Base-by-base conservation (phyloP, 108 stramenopile genomes). In the Licmophora abbreviata region DNA sequence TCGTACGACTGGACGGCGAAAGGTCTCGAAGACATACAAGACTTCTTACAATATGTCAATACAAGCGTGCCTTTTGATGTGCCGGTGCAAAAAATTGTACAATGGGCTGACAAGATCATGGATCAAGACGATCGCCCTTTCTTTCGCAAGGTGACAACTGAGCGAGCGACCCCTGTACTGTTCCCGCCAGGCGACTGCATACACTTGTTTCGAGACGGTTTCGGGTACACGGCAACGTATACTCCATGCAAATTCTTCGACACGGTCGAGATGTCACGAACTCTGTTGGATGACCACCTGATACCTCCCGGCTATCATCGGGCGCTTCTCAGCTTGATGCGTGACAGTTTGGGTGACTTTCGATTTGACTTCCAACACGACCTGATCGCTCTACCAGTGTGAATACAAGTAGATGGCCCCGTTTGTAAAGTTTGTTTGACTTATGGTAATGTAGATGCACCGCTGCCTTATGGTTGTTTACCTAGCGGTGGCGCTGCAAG, bases 211-310 rank as follows among this genome's bases (percentile, higher is more conserved):
- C 71, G 84, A 4, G 83, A 92, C 51, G 89, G 89, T 1, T 61
- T 63, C 46, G 79, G 84, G 7, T 56, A 80, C 14, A 44, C 69
- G 22, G 82, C 79, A n/a, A 64, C 72, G n/a, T 77, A 83, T 31
- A 70, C 68, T n/a, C 83, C 85, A 10, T 81, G 77, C 42, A 66
- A 64, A 9, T 83, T 88, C 35, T 88, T 83, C 50, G 49, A 74
- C 35, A 61, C 68, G 56, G 57, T 87, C 35, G 89, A 84, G 47
- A 56, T 92, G 2, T 58, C 70, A 15, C 73, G 89, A 5, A 82
- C 81, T n/a, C 81, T 92, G 82, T 46, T 87, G 2, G 64, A 77
- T 37, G 88, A 91, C 51, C 88, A 91, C 56, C 51, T 84, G 34
- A 74, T 86, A 31, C 55, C 63, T 15, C 56, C 64, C 10, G 88